phyloP scores from a whole-genome alignment of 2,329 filamentous ascomycete species.

The Calycina herbarum region DNA sequence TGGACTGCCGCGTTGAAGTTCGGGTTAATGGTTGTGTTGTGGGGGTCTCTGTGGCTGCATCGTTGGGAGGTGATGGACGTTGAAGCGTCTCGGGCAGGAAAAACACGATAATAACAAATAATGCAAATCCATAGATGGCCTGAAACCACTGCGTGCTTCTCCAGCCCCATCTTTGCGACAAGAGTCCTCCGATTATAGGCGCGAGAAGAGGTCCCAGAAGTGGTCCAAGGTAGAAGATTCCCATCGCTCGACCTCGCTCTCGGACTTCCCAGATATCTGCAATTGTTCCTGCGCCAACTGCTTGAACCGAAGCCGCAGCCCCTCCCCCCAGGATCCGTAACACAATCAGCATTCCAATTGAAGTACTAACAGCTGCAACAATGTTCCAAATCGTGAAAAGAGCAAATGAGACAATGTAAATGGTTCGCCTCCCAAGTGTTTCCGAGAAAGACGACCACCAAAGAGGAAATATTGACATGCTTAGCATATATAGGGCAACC shows the following conservation, averaged over 20 bases:
- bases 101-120: slow-evolving; percentile 58
- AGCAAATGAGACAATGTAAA: slow-evolving; percentile 74
- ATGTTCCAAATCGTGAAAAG: slow-evolving; percentile 72
- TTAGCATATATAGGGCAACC: slow-evolving; percentile 78
- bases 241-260: slow-evolving; percentile 78
- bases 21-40: slow-evolving; percentile 42
- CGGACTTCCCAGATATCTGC: slow-evolving; percentile 75
- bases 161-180: slow-evolving; percentile 72
- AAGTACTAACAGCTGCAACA: slow-evolving; percentile 66
- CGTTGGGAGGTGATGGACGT: slow-evolving; percentile 6
- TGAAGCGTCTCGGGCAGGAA: slow-evolving; percentile 64
- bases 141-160: slow-evolving; percentile 77
- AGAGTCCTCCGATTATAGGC: slow-evolving; percentile 72
- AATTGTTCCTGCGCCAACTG: slow-evolving; percentile 80
- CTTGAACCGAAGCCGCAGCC: slow-evolving; percentile 76
- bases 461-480: slow-evolving; percentile 80
- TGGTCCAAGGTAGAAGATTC: slow-evolving; percentile 78
- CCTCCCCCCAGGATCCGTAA: slow-evolving; percentile 75
- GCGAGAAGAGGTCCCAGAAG: slow-evolving; percentile 72
- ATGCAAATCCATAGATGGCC: slow-evolving; percentile 64
- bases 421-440: slow-evolving; percentile 68
- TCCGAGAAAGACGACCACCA: slow-evolving; percentile 84
- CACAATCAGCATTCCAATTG: slow-evolving; percentile 74
- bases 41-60: slow-evolving; percentile 18
- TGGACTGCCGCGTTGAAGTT: slow-evolving; percentile 62